Evolutionary conservation across 1,139 yeast species (phyloP).

Genomic region (Hansenula lynferdii): DNA sequence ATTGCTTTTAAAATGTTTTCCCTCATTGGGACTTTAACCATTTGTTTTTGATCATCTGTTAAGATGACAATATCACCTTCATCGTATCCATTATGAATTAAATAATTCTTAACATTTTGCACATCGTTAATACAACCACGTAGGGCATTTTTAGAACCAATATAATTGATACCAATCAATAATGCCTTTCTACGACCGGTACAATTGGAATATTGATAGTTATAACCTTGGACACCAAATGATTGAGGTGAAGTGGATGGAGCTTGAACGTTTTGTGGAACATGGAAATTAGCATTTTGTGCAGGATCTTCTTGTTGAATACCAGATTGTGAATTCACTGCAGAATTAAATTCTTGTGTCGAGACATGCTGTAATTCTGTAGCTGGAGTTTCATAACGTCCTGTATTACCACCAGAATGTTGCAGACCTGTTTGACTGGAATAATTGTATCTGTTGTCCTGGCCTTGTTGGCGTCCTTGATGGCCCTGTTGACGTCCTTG

Average conservation of each 20-base stretch:
- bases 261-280: constrained; percentile 12
- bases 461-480: too few relatives aligned
- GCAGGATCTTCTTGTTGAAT: constrained; percentile 17
- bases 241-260: constrained; percentile 33
- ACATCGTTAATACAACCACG: constrained; percentile 89
- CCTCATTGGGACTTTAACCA: constrained; percentile 66
- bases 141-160: constrained; percentile 64
- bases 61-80: constrained; percentile 80
- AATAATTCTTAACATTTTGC: constrained; percentile 53
- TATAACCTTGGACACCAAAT: constrained; percentile 25
- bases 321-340: constrained; percentile 13
- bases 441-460: not conserved
- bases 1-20: constrained; percentile 80
- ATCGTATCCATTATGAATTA: constrained; percentile 57
- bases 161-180: constrained; percentile 81
- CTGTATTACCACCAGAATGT: too few relatives aligned
- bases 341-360: constrained; percentile 8
- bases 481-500: too few relatives aligned
- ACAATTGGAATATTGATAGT: constrained; percentile 70
- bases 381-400: too few relatives aligned
- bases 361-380: too few relatives aligned
- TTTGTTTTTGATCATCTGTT: constrained; percentile 64
- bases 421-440: too few relatives aligned
- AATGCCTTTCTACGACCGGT: constrained; percentile 76
- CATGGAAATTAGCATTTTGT: constrained; percentile 6